Percentiles rank a stretch among this genome's conserved stretches.
These are phyloP conservation scores for Cladosporium sp. DNA, from an alignment of 2,329 filamentous ascomycete genomes.

Conservation along the genomic window DNA sequence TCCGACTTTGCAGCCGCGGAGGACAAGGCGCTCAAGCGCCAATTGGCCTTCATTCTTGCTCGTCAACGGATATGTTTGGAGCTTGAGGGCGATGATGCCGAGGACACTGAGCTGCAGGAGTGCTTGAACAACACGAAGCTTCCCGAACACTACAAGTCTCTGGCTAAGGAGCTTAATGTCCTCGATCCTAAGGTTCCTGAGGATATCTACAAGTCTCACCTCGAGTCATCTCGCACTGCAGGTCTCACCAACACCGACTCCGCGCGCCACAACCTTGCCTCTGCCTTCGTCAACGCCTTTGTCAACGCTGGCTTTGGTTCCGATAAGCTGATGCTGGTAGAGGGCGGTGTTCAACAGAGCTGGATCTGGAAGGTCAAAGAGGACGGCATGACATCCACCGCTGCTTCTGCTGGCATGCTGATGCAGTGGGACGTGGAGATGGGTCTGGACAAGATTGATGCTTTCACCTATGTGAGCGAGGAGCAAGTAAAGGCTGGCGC, in stretches of 20 bases:
- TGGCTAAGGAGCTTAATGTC: constrained; percentile 95
- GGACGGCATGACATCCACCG: constrained; percentile 94
- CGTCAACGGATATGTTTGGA: constrained; percentile 86
- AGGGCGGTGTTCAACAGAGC: constrained; percentile 74
- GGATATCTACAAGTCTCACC: constrained; percentile 98
- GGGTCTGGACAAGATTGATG: constrained; percentile 90
- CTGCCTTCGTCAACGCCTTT: constrained; percentile 94
- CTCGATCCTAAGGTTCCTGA: constrained; percentile 95
- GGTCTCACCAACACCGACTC: constrained; percentile 95
- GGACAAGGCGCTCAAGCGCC: constrained; percentile 81
- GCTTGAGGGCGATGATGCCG: constrained; percentile 59
- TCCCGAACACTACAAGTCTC: constrained; percentile 85
- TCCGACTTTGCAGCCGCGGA: constrained; percentile 74
- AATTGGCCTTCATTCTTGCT: constrained; percentile 88
- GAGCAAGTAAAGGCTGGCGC: constrained; percentile 86
- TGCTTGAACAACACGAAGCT: constrained; percentile 84
- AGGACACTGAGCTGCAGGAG: constrained; percentile 72
- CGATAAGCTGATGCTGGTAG: constrained; percentile 96
- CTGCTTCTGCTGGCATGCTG: constrained; percentile 87
- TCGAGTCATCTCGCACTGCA: constrained; percentile 90
- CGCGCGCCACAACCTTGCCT: constrained; percentile 89
- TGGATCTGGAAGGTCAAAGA: constrained; percentile 99
- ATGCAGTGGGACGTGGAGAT: constrained; percentile 91
- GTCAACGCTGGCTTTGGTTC: constrained; percentile 93
- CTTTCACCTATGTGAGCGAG: constrained; percentile 82